Evolutionary conservation across 2,329 filamentous ascomycete species (phyloP).

Genomic region (Chlorencoelia australis): DNA sequence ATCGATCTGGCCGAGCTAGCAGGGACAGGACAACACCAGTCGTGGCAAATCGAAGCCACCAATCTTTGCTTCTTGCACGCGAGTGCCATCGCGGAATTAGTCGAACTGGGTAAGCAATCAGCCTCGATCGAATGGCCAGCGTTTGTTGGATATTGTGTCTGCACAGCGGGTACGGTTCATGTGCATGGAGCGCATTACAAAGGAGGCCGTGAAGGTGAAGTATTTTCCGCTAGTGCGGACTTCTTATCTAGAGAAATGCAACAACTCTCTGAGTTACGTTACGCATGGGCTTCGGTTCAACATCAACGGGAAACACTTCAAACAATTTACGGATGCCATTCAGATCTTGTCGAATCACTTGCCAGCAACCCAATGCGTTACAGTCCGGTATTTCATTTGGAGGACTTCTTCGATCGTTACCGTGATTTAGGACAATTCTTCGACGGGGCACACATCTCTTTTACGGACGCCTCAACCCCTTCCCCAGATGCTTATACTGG

Average conservation of each 20-base stretch:
- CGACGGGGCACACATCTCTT: slow-evolving; percentile 64
- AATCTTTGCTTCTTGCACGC: slow-evolving; percentile 81
- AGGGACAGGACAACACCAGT: slow-evolving; percentile 74
- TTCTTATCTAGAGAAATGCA: slow-evolving; percentile 72
- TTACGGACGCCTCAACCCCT: slow-evolving; percentile 53
- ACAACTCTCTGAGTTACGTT: slow-evolving; percentile 64
- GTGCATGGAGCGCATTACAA: slow-evolving; percentile 77
- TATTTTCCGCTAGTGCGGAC: slow-evolving; percentile 55
- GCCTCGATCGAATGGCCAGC: slow-evolving; percentile 74
- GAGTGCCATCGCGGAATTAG: slow-evolving; percentile 75
- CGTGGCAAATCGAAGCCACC: slow-evolving; percentile 86
- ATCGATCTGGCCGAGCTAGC: slow-evolving; percentile 74
- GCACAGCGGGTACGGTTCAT: slow-evolving; percentile 79
- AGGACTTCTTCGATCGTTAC: slow-evolving; percentile 83
- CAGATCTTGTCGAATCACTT: slow-evolving; percentile 66
- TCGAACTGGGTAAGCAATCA: slow-evolving; percentile 61
- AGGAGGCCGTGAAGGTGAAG: slow-evolving; percentile 26
- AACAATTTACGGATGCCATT: slow-evolving; percentile 67
- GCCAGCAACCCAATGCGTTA: slow-evolving; percentile 61
- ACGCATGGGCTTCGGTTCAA: slow-evolving; percentile 67
- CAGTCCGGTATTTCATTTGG: slow-evolving; percentile 70
- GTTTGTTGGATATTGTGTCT: slow-evolving; percentile 79
- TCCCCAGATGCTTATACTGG: slow-evolving; percentile 44
- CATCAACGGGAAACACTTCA: slow-evolving; percentile 74
- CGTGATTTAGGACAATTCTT: slow-evolving; percentile 48